A percentile compares a stretch with the other conserved stretches of the same genome.
phyloP scores from a whole-genome alignment of 2,329 filamentous ascomycete genomes.

The Chalaropsis ovoidea region DNA sequence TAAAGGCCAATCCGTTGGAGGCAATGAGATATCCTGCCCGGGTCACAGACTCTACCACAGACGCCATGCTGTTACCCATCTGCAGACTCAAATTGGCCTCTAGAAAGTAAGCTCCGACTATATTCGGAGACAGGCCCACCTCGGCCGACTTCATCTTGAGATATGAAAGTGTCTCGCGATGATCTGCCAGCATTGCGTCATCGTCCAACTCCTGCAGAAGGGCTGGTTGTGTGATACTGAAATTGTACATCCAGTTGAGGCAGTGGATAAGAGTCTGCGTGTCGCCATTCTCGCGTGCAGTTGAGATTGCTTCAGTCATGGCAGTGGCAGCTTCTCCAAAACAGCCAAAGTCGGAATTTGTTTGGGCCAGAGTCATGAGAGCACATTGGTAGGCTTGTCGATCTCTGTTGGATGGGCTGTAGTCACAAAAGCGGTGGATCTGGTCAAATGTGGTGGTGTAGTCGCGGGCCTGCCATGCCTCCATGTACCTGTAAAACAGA shows the following conservation, averaged over 20 bases:
- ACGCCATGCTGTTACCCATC: constrained; percentile 60
- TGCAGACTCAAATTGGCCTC: constrained; percentile 73
- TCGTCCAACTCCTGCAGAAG: constrained; percentile 61
- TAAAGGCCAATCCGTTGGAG: constrained; percentile 12
- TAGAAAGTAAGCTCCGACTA: constrained; percentile 72
- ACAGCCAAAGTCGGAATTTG: constrained; percentile 92
- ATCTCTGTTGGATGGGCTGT: constrained; percentile 62
- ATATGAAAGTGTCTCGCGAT: constrained; percentile 72
- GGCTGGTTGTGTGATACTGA: constrained; percentile 72
- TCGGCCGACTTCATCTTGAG: constrained; percentile 80
- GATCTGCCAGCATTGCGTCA: constrained; percentile 62
- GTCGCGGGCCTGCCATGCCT: constrained; percentile 85
- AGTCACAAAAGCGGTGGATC: constrained; percentile 92
- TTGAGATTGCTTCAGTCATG: constrained; percentile 89
- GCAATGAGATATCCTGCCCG: constrained; percentile 23
- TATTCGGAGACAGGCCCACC: constrained; percentile 71
- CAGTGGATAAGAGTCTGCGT: constrained; percentile 89
- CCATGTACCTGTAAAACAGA: constrained; percentile 56
- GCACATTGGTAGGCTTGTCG: constrained; percentile 90
- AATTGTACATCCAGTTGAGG: constrained; percentile 91
- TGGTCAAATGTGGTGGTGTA: constrained; percentile 83
- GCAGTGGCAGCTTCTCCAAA: constrained; percentile 81
- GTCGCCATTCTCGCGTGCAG: constrained; percentile 88
- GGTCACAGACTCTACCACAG: constrained; percentile 28
- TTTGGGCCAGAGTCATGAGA: constrained; percentile 79